Conservation (phyloP, 2,329 filamentous ascomycete genomes). For the Penicillium glabrum region DNA sequence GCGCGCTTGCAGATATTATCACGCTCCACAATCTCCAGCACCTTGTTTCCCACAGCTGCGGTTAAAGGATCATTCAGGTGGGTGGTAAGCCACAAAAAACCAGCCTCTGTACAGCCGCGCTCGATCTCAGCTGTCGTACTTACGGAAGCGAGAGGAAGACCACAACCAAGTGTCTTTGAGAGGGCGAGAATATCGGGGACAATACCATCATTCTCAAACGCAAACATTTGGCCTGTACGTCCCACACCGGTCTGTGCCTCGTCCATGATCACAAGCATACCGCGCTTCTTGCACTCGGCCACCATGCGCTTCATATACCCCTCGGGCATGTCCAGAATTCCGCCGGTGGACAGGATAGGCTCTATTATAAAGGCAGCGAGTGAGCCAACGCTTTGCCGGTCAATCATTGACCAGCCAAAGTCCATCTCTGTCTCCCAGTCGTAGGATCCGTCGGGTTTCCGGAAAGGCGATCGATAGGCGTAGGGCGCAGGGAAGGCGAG, state of each 20-base stretch:
- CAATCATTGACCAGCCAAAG: slow-evolving; percentile 62
- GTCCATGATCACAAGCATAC: slow-evolving; percentile 60
- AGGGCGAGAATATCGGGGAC: slow-evolving; percentile 61
- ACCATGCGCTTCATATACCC: slow-evolving; percentile 61
- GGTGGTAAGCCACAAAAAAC: slow-evolving; percentile 61
- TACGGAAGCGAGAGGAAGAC: slow-evolving; percentile 59
- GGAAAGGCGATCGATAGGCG: slow-evolving; percentile 62
- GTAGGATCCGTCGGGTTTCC: slow-evolving; percentile 58
- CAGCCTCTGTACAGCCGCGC: slow-evolving; percentile 47
- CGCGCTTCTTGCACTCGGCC: slow-evolving; percentile 53
- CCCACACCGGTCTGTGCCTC: slow-evolving; percentile 62
- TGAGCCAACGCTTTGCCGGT: slow-evolving; percentile 60
- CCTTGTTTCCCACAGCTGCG: slow-evolving; percentile 61
- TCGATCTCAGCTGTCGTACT: slow-evolving; percentile 57
- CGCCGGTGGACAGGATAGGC: slow-evolving; percentile 59
- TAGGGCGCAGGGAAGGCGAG: slow-evolving; percentile 61
- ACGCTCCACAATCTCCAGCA: slow-evolving; percentile 62
- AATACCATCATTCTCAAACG: slow-evolving; percentile 53
- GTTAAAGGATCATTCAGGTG: slow-evolving; percentile 64
- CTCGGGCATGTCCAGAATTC: slow-evolving; percentile 59
- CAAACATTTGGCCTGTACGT: slow-evolving; percentile 59
- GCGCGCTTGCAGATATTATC: slow-evolving; percentile 39
- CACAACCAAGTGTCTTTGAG: slow-evolving; percentile 62
- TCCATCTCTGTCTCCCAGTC: slow-evolving; percentile 67
- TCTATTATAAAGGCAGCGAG: slow-evolving; percentile 65